A percentile compares a stretch with the other conserved stretches of the same genome.
phyloP scores from a whole-genome alignment of 2,329 filamentous ascomycete genomes.

The Exophiala spinifera region DNA sequence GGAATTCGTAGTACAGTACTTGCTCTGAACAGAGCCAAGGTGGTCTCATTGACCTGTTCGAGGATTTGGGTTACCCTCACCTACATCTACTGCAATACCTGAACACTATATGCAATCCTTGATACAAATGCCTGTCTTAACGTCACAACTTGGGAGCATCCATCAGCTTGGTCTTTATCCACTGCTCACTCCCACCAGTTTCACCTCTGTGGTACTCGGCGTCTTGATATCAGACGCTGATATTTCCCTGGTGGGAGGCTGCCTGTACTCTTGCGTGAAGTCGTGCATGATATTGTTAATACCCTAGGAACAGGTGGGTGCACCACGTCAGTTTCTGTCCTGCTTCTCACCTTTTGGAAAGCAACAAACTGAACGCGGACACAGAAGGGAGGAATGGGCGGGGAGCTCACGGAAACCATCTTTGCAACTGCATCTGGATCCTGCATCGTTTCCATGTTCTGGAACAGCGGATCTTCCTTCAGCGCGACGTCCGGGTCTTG shows the following conservation, averaged over 20 bases:
- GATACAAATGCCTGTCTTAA: too few relatives aligned
- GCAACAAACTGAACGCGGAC: too few relatives aligned
- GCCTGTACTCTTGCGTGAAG: constrained; percentile 3
- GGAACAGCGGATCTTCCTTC: constrained; percentile 38
- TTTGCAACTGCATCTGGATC: constrained; percentile 5
- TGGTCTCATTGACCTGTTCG: too few relatives aligned
- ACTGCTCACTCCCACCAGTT: background rate
- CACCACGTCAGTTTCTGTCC: background rate
- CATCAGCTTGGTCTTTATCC: too few relatives aligned
- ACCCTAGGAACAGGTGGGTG: background rate
- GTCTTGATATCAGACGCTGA: background rate
- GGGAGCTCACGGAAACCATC: constrained; percentile 1
- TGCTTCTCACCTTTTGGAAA: too few relatives aligned
- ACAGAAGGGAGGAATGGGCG: too few relatives aligned
- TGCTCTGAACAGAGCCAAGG: too few relatives aligned
- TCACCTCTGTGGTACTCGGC: background rate
- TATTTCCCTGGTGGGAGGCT: background rate
- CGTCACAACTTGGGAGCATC: too few relatives aligned
- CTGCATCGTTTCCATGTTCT: constrained; percentile 30
- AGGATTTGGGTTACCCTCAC: too few relatives aligned
- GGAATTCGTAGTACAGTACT: too few relatives aligned
- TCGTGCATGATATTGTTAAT: constrained; percentile 4
- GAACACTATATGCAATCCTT: too few relatives aligned
- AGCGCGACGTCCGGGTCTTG: constrained; percentile 36
- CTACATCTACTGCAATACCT: too few relatives aligned